Evolutionary conservation across 2,329 filamentous ascomycete genomes (phyloP).

Genomic region (Monosporascus sp.): DNA sequence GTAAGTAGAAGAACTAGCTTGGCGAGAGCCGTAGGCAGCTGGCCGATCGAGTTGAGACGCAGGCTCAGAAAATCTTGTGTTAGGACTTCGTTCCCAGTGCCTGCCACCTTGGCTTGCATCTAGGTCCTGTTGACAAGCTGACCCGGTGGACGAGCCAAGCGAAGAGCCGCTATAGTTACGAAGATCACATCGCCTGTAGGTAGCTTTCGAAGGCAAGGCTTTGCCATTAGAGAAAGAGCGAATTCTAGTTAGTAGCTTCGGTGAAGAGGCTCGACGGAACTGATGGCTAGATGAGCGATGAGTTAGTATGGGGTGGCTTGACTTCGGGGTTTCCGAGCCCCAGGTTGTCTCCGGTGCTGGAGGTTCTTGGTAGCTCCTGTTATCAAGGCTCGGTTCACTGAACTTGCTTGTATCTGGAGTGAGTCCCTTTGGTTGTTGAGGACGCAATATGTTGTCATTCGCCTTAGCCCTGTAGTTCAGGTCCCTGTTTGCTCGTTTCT

Average conservation of each 20-base stretch:
- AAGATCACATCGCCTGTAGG: conserved; percentile 10
- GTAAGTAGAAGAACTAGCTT: conserved; percentile 15
- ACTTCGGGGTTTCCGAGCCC: conserved; percentile 10
- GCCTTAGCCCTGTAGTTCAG: conserved; percentile 1
- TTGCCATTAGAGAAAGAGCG: conserved; percentile 21
- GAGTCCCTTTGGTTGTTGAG: not conserved
- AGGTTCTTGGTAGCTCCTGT: conserved; percentile 1
- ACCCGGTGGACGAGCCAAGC: conserved; percentile 9
- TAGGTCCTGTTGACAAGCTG: not conserved
- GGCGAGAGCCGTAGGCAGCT: conserved; percentile 3
- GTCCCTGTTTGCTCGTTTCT: conserved; percentile 15
- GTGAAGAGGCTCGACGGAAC: conserved; percentile 9
- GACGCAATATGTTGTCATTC: not conserved
- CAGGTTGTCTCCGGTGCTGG: conserved; percentile 3
- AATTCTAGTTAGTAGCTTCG: conserved; percentile 13
- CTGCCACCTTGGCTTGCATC: conserved; percentile 1
- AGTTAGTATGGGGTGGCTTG: conserved; percentile 1
- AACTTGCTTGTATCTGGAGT: not conserved
- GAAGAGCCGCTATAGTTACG: conserved; percentile 14
- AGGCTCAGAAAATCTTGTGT: conserved; percentile 7
- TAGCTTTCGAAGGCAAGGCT: conserved; percentile 17
- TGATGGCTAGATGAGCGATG: conserved; percentile 15
- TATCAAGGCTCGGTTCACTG: not conserved
- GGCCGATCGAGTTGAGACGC: conserved; percentile 5
- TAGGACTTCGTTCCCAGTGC: conserved; percentile 12